These are phyloP conservation scores for Brassica incana DNA, from an alignment of 345 rosid genomes.

Conservation along the genomic window DNA sequence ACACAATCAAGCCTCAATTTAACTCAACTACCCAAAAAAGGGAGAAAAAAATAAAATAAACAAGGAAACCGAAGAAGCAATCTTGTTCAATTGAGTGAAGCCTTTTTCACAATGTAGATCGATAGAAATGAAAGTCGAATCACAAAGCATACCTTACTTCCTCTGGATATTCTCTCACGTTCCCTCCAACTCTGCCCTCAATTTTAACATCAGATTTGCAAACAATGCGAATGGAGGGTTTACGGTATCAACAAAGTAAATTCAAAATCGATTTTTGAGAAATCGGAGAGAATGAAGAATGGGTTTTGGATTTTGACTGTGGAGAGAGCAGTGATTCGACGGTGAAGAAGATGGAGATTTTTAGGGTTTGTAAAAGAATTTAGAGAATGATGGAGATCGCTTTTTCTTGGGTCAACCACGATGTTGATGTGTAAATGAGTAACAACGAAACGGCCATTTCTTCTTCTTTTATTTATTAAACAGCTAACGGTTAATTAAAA, in stretches of 20 bases:
- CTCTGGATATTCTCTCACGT: not conserved
- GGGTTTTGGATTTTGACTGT: slow-evolving; percentile 7
- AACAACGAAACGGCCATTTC: slow-evolving; percentile 6
- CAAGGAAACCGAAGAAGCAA: not conserved
- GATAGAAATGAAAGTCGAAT: slow-evolving; percentile 20
- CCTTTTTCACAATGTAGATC: slow-evolving; percentile 13
- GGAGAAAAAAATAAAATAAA: not conserved
- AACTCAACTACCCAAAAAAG: not conserved
- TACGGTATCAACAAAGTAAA: not conserved
- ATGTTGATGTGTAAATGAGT: not conserved
- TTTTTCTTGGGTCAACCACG: slow-evolving; percentile 31
- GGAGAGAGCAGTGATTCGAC: slow-evolving; percentile 12
- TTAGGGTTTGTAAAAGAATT: slow-evolving; percentile 33
- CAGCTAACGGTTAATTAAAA: too few species aligned
- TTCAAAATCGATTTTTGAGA: slow-evolving; percentile 8
- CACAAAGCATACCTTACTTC: slow-evolving; percentile 8
- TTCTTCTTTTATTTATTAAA: not conserved
- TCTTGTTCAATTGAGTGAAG: not conserved
- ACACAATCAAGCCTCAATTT: not conserved
- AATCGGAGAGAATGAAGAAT: slow-evolving; percentile 9
- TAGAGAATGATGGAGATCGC: slow-evolving; percentile 11
- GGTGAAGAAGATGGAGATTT: slow-evolving; percentile 15
- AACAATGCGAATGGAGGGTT: slow-evolving; percentile 11
- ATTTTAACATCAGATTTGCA: slow-evolving; percentile 1
- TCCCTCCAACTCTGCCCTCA: not conserved